Conservation (phyloP, 805 yeast species). For the Candida maris region DNA sequence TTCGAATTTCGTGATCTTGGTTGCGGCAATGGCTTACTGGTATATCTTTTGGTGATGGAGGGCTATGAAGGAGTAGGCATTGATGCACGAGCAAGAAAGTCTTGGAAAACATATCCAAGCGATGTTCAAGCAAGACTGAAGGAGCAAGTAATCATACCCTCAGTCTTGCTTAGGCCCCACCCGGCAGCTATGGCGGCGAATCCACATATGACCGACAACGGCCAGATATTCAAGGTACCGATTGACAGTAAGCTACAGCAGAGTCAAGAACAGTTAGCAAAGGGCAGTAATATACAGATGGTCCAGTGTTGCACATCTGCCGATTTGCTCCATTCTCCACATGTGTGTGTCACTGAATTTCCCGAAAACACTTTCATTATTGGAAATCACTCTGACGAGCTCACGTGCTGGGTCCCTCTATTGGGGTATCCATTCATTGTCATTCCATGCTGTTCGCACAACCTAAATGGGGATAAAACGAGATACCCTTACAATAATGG, state of each 20-base stretch:
- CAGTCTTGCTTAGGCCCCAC: slow-evolving; percentile 64
- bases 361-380: slow-evolving; percentile 74
- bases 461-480: slow-evolving; percentile 68
- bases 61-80: slow-evolving; percentile 82
- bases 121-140: slow-evolving; percentile 52
- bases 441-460: slow-evolving; percentile 94
- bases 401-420: slow-evolving; percentile 93
- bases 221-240: slow-evolving; percentile 55
- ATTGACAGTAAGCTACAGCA: slow-evolving; percentile 27
- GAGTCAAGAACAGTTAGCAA: slow-evolving; percentile 8
- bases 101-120: slow-evolving; percentile 78
- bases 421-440: slow-evolving; percentile 84
- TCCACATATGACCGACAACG: slow-evolving; percentile 58
- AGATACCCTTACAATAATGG: slow-evolving; percentile 53
- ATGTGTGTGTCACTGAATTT: slow-evolving; percentile 61
- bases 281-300: slow-evolving; percentile 35
- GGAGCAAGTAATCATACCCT: slow-evolving; percentile 84
- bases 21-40: slow-evolving; percentile 90
- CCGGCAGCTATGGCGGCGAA: slow-evolving; percentile 53
- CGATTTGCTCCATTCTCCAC: slow-evolving; percentile 47
- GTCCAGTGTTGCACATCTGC: slow-evolving; percentile 55
- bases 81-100: slow-evolving; percentile 85
- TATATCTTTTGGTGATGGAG: slow-evolving; percentile 68
- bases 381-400: slow-evolving; percentile 93
- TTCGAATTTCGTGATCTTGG: slow-evolving; percentile 86